Conservation (phyloP, 2,329 filamentous ascomycete genomes). For the Fusarium equiseti region DNA sequence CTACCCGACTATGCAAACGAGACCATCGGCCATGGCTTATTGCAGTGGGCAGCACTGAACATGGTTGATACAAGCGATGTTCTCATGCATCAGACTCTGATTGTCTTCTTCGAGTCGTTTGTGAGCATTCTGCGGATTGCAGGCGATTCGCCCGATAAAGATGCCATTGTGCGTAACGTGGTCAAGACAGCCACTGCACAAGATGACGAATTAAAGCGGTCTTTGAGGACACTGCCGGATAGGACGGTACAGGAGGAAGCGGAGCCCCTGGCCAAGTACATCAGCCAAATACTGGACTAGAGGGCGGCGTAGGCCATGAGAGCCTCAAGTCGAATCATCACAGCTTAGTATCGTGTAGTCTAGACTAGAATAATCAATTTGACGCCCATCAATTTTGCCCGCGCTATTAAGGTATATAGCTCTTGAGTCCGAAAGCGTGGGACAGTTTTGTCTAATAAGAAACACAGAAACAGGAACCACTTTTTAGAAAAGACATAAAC, state of each 20-base stretch:
- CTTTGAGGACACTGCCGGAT: constrained; percentile 59
- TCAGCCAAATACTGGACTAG: constrained; percentile 54
- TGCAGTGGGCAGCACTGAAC: constrained; percentile 63
- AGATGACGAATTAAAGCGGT: constrained; percentile 55
- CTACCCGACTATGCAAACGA: constrained; percentile 32
- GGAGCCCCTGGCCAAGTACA: constrained; percentile 60
- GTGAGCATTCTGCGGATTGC: constrained; percentile 62
- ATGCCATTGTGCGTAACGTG: constrained; percentile 54
- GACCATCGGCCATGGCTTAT: constrained; percentile 54
- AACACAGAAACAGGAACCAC: background rate
- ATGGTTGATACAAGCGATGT: constrained; percentile 65
- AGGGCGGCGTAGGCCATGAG: no score
- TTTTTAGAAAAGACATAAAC: constrained; percentile 13
- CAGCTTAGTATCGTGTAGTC: background rate
- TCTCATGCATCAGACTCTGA: constrained; percentile 63
- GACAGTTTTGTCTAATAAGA: background rate
- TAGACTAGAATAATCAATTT: background rate
- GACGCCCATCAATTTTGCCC: background rate
- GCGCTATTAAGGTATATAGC: background rate
- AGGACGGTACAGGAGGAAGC: constrained; percentile 65
- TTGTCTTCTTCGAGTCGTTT: constrained; percentile 67
- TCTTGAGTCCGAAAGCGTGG: background rate
- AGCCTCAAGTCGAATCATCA: background rate
- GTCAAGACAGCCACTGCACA: constrained; percentile 56
- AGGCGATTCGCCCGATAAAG: constrained; percentile 51